Evolutionary conservation across 108 stramenopile species (phyloP), one percentile per base, ranked within the genome.

Genomic region (Nitzschia sp.): DNA sequence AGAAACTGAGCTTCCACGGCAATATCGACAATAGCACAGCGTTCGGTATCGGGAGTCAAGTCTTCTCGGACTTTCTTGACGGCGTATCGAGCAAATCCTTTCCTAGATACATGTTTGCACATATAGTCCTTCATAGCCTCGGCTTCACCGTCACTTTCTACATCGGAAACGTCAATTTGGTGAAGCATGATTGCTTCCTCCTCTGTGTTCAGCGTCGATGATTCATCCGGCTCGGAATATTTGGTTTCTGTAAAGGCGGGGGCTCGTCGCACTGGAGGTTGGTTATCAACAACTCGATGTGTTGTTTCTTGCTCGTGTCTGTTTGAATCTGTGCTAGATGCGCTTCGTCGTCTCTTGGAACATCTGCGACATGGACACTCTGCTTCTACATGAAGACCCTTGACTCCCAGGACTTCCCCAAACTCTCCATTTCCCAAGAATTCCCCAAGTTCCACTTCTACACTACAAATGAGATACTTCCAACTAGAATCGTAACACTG

Each of bases 1-100:
- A 89, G 63, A 63, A 86, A 86, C 64, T 84, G 72, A 24, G 88
- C 88, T 72, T 89, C 88, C 10, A 74, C 73, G 0, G 88, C 81
- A n/a, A 89, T 53, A 56, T 89, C 85, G 10, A 89, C 65, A 15
- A 41, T 37, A 0, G 63, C 73, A 55, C 53, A 50, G 25, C 25
- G 25, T 24, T 19, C 12, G 10, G 64, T 52, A 10, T 43, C 43
- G n/a, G n/a, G 3, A 3, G 14, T 6, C 72, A 22, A 55, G 58
- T 55, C 79, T 64, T 20, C 58, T 10, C 43, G 53, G 46, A 80
- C 50, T 39, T 69, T 71, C 46, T 85, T 85, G 3, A 85, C 48
- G 12, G 84, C 84, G 67, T 85, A 84, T 17, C 83, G 57, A 19
- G 81, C 70, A 39, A 59, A 61, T 19, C 85, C 80, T 22, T 73